phyloP scores from a whole-genome alignment of 495 filamentous ascomycete species.

The Aspergillus sclerotioniger region DNA sequence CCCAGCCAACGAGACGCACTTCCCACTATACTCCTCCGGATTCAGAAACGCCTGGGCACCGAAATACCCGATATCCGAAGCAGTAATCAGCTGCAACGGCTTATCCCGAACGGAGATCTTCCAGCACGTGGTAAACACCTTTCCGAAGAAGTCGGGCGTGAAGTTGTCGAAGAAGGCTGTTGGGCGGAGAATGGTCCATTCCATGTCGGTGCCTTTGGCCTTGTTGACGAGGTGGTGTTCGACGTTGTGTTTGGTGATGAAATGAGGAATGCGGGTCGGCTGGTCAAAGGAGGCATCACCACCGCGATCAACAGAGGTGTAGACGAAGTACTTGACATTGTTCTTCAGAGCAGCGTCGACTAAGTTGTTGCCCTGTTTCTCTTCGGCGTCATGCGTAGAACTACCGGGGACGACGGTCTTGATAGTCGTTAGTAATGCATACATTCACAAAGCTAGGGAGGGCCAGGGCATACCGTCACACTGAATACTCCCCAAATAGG shows the following conservation, averaged over 20 bases:
- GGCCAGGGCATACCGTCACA: slow-evolving; percentile 34
- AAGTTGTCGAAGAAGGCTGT: slow-evolving; percentile 69
- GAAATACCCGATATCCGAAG: slow-evolving; percentile 63
- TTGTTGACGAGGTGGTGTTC: slow-evolving; percentile 57
- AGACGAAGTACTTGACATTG: slow-evolving; percentile 62
- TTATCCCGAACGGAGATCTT: slow-evolving; percentile 45
- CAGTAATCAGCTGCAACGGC: slow-evolving; percentile 58
- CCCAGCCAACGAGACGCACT: slow-evolving; percentile 54
- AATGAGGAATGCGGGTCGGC: slow-evolving; percentile 62
- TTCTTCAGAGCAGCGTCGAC: slow-evolving; percentile 57
- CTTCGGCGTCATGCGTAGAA: slow-evolving; percentile 43
- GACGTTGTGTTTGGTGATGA: slow-evolving; percentile 61
- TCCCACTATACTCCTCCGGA: slow-evolving; percentile 43
- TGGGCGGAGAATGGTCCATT: slow-evolving; percentile 62
- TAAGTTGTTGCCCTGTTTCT: slow-evolving; percentile 59
- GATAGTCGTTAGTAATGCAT: slow-evolving; percentile 3
- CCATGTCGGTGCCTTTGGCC: slow-evolving; percentile 43
- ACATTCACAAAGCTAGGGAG: no score
- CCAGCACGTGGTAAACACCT: slow-evolving; percentile 56
- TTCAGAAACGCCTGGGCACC: slow-evolving; percentile 59
- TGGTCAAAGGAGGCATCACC: slow-evolving; percentile 54
- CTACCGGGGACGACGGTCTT: slow-evolving; percentile 42
- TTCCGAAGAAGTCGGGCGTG: slow-evolving; percentile 54
- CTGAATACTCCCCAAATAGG: slow-evolving; percentile 55
- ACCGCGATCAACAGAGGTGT: slow-evolving; percentile 66